These are phyloP conservation scores for Urtica urens DNA, from an alignment of 306 rosid genomes.

Conservation along the genomic window DNA sequence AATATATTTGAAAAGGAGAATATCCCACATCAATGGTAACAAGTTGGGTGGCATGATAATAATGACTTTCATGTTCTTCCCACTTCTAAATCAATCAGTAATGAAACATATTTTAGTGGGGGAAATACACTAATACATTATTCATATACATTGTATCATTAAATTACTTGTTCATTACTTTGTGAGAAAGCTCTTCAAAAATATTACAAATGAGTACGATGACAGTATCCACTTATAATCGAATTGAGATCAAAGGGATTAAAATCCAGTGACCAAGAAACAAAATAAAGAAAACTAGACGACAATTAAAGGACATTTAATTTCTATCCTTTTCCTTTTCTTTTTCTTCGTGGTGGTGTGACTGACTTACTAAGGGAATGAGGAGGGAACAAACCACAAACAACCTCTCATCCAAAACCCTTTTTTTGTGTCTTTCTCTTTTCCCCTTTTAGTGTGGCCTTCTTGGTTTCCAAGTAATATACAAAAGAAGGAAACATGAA, in stretches of 20 bases:
- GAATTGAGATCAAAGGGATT: conserved; percentile 22
- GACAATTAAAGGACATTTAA: conserved; percentile 14
- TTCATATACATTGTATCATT: background rate
- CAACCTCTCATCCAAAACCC: conserved; percentile 94
- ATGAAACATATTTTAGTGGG: background rate
- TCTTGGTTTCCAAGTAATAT: conserved; percentile 20
- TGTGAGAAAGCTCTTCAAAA: background rate
- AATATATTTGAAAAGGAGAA: conserved; percentile 3
- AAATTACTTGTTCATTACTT: background rate
- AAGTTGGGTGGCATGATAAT: background rate
- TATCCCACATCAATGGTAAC: conserved; percentile 1
- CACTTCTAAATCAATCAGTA: background rate
- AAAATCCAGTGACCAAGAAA: conserved; percentile 7
- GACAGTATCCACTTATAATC: conserved; percentile 19
- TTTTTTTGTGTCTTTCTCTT: background rate
- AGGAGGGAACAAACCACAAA: conserved; percentile 70
- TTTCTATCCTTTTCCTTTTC: conserved; percentile 14
- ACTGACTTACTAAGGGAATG: conserved; percentile 41
- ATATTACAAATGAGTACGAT: conserved; percentile 19
- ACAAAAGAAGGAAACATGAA: conserved; percentile 20
- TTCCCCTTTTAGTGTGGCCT: background rate
- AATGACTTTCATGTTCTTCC: conserved; percentile 1
- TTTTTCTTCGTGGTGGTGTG: too few relatives aligned
- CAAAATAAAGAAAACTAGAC: conserved; percentile 17
- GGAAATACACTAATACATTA: background rate